These are phyloP conservation scores for Cochliopodium minus DNA, from an alignment of 208 protist genomes.

Conservation along the genomic window DNA sequence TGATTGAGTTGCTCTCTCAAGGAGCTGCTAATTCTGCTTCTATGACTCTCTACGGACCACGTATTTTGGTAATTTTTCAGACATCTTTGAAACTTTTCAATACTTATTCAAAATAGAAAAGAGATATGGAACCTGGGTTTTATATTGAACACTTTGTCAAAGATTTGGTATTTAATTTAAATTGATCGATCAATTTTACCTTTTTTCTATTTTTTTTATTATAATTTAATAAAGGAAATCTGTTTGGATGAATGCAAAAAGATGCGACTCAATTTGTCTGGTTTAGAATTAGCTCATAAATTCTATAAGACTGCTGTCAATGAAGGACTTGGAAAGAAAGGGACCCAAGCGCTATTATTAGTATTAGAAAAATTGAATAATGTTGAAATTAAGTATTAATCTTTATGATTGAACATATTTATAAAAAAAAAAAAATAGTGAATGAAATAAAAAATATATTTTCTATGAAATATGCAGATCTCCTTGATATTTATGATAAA, in stretches of 20 bases:
- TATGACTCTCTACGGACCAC: conserved; percentile 62
- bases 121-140: conserved; percentile 78
- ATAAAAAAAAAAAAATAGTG: too few relatives aligned
- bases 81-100: too few relatives aligned
- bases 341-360: conserved; percentile 71
- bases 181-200: not conserved
- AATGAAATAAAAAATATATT: too few relatives aligned
- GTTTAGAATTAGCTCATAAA: conserved; percentile 60
- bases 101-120: too few relatives aligned
- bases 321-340: conserved; percentile 59
- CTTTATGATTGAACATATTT: too few relatives aligned
- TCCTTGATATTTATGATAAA: too few relatives aligned
- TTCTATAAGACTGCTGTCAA: conserved; percentile 67
- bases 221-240: conserved; percentile 73
- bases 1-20: conserved; percentile 4
- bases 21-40: conserved; percentile 74
- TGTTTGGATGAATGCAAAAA: conserved; percentile 61
- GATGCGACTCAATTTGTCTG: conserved; percentile 60
- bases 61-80: too few relatives aligned
- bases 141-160: conserved; percentile 78
- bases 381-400: not conserved
- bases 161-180: conserved; percentile 34
- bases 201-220: conserved; percentile 67
- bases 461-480: too few relatives aligned
- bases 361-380: conserved; percentile 69